A percentile compares a stretch with the other conserved stretches of the same genome.
phyloP scores from a whole-genome alignment of 1,139 yeast genomes.

The Suhomyces kunorum region DNA sequence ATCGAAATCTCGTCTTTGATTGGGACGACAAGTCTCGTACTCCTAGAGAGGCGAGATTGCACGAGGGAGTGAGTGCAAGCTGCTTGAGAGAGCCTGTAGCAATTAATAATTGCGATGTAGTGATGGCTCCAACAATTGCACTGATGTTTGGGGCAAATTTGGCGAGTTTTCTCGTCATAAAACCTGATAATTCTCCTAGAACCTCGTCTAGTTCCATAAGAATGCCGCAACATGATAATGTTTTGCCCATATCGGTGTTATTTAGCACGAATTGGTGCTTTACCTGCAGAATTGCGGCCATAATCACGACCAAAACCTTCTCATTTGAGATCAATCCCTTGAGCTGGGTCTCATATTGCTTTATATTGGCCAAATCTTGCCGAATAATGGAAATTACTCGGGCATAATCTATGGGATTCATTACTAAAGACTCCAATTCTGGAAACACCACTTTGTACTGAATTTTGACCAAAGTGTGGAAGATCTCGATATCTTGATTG shows the following conservation, averaged over 20 bases:
- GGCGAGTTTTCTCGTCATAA: slow-evolving; percentile 58
- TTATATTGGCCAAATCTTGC: slow-evolving; percentile 45
- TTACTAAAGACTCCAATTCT: slow-evolving; percentile 65
- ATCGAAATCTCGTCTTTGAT: slow-evolving; percentile 26
- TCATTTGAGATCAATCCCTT: slow-evolving; percentile 55
- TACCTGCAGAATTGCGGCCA: slow-evolving; percentile 60
- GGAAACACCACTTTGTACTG: slow-evolving; percentile 66
- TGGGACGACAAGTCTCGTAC: slow-evolving; percentile 52
- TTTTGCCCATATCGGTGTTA: slow-evolving; percentile 36
- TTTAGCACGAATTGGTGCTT: slow-evolving; percentile 29
- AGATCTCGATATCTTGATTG: slow-evolving; percentile 52
- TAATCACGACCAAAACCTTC: slow-evolving; percentile 67
- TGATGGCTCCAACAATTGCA: slow-evolving; percentile 67
- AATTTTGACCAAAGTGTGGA: slow-evolving; percentile 53
- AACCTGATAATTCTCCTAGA: slow-evolving; percentile 47
- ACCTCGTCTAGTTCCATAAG: slow-evolving; percentile 49
- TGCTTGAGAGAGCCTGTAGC: slow-evolving; percentile 71
- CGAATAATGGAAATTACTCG: slow-evolving; percentile 53
- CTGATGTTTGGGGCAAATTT: slow-evolving; percentile 79
- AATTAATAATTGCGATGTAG: slow-evolving; percentile 74
- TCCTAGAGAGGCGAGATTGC: slow-evolving; percentile 82
- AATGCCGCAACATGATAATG: slow-evolving; percentile 50
- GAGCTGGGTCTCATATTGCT: slow-evolving; percentile 37
- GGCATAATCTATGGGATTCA: slow-evolving; percentile 68
- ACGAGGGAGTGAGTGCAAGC: slow-evolving; percentile 72